phyloP scores from a whole-genome alignment of 805 yeast genomes.

The Saturnispora silvae region DNA sequence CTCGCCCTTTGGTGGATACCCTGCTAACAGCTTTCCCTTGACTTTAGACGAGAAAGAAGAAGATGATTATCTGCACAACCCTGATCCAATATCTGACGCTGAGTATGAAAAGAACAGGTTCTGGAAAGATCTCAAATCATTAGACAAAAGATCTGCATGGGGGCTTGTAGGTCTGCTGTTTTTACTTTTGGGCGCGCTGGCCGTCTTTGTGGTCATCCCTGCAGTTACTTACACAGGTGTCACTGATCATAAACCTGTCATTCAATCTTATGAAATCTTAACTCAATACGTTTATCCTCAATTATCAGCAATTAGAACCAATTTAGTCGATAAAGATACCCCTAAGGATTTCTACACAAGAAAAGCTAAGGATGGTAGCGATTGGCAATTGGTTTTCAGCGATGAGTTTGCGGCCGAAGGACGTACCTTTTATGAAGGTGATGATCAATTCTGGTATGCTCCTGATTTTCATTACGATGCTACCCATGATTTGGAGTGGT shows the following conservation, averaged over 20 bases:
- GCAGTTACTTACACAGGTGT: slow-evolving; percentile 76
- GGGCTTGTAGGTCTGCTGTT: slow-evolving; percentile 53
- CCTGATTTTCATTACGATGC: slow-evolving; percentile 79
- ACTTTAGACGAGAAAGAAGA: slow-evolving; percentile 88
- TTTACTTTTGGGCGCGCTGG: slow-evolving; percentile 49
- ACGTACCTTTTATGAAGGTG: slow-evolving; percentile 80
- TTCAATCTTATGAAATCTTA: slow-evolving; percentile 19
- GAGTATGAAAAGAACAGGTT: slow-evolving; percentile 66
- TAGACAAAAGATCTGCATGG: slow-evolving; percentile 52
- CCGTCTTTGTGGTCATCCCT: slow-evolving; percentile 72
- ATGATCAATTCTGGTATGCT: slow-evolving; percentile 86
- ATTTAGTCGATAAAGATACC: slow-evolving; percentile 64
- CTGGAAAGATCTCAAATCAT: slow-evolving; percentile 47
- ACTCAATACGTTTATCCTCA: slow-evolving; percentile 48
- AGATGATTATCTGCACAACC: slow-evolving; percentile 92
- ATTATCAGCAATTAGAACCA: slow-evolving; percentile 47
- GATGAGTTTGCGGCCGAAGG: slow-evolving; percentile 91
- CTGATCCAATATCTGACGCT: slow-evolving; percentile 91
- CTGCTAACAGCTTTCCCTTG: slow-evolving; percentile 84
- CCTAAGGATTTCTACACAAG: slow-evolving; percentile 39
- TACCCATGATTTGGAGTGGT: slow-evolving; percentile 89
- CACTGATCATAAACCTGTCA: slow-evolving; percentile 20
- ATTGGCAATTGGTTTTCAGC: slow-evolving; percentile 72
- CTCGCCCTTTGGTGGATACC: slow-evolving; percentile 94
- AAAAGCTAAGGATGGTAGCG: slow-evolving; percentile 47